A percentile compares a stretch with the other conserved stretches of the same genome.
These are phyloP conservation scores for Gentiana straminea DNA, from an alignment of 257 asterid species.

Conservation along the genomic window DNA sequence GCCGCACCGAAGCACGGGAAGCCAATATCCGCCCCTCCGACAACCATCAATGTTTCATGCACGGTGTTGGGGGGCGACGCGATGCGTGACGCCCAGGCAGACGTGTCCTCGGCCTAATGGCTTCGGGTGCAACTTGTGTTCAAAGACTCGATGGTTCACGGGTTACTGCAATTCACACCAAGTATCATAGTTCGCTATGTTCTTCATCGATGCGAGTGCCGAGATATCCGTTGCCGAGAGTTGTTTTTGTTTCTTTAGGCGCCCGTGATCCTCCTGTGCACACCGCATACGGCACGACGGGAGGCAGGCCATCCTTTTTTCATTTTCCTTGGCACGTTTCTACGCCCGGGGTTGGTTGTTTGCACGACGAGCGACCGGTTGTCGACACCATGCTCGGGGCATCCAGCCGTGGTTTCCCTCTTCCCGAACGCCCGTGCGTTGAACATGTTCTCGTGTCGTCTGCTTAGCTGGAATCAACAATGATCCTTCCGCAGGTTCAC, in stretches of 20 bases:
- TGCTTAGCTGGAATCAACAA: too few species aligned
- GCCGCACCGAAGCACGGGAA: background rate
- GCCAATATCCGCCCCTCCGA: background rate
- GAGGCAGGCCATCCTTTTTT: too few species aligned
- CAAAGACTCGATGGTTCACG: constrained; percentile 47
- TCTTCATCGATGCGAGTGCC: constrained; percentile 29
- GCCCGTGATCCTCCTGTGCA: too few species aligned
- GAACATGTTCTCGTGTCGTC: too few species aligned
- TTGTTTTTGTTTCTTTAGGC: background rate
- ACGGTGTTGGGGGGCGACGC: background rate
- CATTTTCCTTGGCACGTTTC: too few species aligned
- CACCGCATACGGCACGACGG: too few species aligned
- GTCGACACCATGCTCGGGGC: too few species aligned
- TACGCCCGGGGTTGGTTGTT: too few species aligned
- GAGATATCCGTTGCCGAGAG: constrained; percentile 31
- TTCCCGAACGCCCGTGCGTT: too few species aligned
- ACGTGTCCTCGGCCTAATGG: constrained; percentile 5
- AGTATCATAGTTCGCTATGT: constrained; percentile 25
- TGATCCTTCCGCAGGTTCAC: too few species aligned
- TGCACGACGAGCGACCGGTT: too few species aligned
- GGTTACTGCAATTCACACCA: constrained; percentile 47
- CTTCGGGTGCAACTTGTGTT: constrained; percentile 41
- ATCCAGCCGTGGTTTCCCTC: too few species aligned
- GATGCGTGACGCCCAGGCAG: background rate
- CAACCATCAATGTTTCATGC: background rate